Conservation (phyloP, 2,329 filamentous ascomycete genomes). For the Cordyceps militaris region DNA sequence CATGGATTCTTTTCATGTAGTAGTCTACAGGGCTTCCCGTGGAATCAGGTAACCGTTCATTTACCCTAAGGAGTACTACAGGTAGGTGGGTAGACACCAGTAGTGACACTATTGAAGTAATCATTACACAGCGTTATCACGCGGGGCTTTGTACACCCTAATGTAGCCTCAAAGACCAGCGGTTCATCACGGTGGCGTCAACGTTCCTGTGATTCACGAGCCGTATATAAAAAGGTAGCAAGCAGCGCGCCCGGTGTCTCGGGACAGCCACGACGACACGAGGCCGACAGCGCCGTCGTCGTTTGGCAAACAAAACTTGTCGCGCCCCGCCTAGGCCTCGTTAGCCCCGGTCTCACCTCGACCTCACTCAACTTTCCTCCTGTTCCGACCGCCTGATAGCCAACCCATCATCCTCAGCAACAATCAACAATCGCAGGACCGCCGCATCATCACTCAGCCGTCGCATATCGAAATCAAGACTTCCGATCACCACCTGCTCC, state of each 20-base stretch:
- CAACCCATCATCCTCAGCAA: background rate
- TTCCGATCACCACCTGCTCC: background rate
- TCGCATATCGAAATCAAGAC: background rate
- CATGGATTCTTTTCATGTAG: too few relatives aligned
- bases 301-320: background rate
- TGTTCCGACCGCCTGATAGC: background rate
- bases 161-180: background rate
- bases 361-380: background rate
- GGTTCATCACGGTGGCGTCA: background rate
- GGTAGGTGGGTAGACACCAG: too few relatives aligned
- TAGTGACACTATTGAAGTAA: background rate
- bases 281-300: background rate
- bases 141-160: background rate
- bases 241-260: background rate
- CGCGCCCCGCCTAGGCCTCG: background rate
- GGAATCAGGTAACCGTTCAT: background rate
- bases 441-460: background rate
- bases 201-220: background rate
- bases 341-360: conserved; percentile 7
- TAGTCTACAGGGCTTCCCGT: too few relatives aligned
- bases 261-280: background rate
- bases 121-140: background rate
- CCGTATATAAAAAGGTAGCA: background rate
- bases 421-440: background rate
- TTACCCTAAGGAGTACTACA: too few relatives aligned